These are phyloP conservation scores for Tylopilus sp. DNA, from an alignment of 768 basidiomycete genomes.

Conservation along the genomic window DNA sequence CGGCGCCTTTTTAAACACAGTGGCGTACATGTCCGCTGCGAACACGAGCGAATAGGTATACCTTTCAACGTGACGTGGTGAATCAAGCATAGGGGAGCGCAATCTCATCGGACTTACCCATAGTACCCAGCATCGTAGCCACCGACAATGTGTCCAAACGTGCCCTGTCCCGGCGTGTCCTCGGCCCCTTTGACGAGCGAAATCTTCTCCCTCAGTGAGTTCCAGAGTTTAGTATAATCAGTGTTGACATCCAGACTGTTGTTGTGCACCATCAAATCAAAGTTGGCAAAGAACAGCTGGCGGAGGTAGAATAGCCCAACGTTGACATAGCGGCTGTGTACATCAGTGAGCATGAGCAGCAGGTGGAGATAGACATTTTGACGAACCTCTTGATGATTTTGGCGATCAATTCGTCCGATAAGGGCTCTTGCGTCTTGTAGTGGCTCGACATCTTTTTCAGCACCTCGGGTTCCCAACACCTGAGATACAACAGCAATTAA, in stretches of 20 bases:
- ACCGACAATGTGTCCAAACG: conserved; percentile 75
- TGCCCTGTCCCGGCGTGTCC: conserved; percentile 62
- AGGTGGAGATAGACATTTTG: background rate
- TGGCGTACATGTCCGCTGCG: conserved; percentile 58
- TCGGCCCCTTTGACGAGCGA: conserved; percentile 62
- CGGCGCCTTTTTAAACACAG: conserved; percentile 80
- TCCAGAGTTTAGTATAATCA: conserved; percentile 83
- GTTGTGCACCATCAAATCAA: conserved; percentile 25
- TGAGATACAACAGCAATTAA: conserved; percentile 10
- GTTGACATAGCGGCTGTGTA: conserved; percentile 68
- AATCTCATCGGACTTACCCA: conserved; percentile 39
- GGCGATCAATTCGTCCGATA: conserved; percentile 65
- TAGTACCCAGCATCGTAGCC: conserved; percentile 75
- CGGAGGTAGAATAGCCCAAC: conserved; percentile 67
- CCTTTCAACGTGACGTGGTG: conserved; percentile 26
- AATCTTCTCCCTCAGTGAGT: conserved; percentile 61
- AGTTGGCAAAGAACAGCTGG: conserved; percentile 71
- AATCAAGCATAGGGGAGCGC: background rate
- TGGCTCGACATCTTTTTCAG: conserved; percentile 77
- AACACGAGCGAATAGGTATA: conserved; percentile 73
- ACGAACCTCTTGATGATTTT: conserved; percentile 75
- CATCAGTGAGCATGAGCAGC: background rate
- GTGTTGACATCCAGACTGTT: conserved; percentile 44
- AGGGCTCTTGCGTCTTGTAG: conserved; percentile 67
- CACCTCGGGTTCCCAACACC: conserved; percentile 82